These are phyloP conservation scores for Ceratocystis alfenasii DNA, from an alignment of 2,329 filamentous ascomycete species.

Conservation along the genomic window DNA sequence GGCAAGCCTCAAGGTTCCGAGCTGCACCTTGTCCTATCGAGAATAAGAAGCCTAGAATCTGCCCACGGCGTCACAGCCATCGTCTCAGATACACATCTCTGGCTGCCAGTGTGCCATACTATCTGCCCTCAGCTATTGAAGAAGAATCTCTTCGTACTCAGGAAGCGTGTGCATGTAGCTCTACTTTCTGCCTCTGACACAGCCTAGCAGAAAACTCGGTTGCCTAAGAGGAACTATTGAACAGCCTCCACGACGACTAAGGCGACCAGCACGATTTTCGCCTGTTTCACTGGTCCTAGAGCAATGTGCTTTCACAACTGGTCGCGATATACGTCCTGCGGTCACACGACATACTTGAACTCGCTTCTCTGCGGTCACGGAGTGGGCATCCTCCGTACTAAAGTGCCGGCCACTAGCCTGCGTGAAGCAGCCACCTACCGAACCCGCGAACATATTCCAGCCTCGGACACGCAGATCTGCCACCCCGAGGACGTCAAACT, in stretches of 20 bases:
- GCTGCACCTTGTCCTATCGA: neutral
- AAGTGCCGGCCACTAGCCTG: constrained; percentile 4
- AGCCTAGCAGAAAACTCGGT: neutral
- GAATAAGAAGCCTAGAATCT: neutral
- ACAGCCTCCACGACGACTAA: neutral
- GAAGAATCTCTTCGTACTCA: neutral
- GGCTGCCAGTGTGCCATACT: neutral
- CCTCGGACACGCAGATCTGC: neutral
- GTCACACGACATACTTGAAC: constrained; percentile 5
- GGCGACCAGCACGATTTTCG: neutral
- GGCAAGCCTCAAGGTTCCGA: neutral
- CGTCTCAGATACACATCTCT: neutral
- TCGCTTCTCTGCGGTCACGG: constrained; percentile 2
- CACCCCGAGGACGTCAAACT: neutral
- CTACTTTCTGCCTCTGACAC: neutral
- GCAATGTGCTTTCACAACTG: constrained; percentile 14
- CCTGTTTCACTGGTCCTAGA: neutral
- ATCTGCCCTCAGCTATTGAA: neutral
- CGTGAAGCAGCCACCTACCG: constrained; percentile 8
- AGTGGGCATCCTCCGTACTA: constrained; percentile 8
- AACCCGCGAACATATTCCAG: neutral
- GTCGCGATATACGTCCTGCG: constrained; percentile 8
- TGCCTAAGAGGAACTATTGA: no score
- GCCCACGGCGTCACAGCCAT: neutral
- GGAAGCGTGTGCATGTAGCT: neutral